Percentiles rank a stretch among this genome's conserved stretches.
Evolutionary conservation across 73 alveolate species (phyloP).

Genomic region (Paramecium primaurelia): DNA sequence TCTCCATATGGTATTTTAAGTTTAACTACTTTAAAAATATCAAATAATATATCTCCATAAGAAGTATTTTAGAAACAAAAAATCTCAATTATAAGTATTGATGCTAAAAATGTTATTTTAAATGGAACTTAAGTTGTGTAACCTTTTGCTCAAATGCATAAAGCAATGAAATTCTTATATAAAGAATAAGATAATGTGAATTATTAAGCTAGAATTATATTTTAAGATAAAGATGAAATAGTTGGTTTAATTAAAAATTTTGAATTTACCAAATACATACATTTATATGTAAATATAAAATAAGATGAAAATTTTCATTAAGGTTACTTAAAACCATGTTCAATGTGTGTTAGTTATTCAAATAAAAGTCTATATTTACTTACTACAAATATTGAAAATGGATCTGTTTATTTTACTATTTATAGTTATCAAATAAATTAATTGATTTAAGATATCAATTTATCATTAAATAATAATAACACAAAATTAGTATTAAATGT

Average conservation of each 20-base stretch:
- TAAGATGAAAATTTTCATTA: background rate
- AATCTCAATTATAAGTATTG: background rate
- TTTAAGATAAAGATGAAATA: background rate
- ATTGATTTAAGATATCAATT: slow-evolving; percentile 10
- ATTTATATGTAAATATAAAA: background rate
- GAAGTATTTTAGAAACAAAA: background rate
- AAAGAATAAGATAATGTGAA: background rate
- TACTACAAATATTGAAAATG: background rate
- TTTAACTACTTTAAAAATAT: background rate
- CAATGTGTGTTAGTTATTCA: slow-evolving; percentile 17
- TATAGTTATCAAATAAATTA: background rate
- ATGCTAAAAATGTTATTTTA: background rate
- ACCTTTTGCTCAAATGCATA: slow-evolving; percentile 48
- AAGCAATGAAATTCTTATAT: slow-evolving; percentile 33
- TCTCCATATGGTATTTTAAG: slow-evolving; percentile 45
- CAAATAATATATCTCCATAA: background rate
- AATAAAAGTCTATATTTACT: background rate
- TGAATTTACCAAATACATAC: background rate
- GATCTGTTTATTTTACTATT: slow-evolving; percentile 6
- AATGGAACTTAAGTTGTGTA: background rate
- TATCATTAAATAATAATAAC: background rate
- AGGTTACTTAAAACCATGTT: background rate
- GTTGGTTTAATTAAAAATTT: background rate
- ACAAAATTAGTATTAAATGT: background rate
- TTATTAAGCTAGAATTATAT: background rate